phyloP scores from a whole-genome alignment of 1,139 yeast genomes.

The Geotrichum europaeum region DNA sequence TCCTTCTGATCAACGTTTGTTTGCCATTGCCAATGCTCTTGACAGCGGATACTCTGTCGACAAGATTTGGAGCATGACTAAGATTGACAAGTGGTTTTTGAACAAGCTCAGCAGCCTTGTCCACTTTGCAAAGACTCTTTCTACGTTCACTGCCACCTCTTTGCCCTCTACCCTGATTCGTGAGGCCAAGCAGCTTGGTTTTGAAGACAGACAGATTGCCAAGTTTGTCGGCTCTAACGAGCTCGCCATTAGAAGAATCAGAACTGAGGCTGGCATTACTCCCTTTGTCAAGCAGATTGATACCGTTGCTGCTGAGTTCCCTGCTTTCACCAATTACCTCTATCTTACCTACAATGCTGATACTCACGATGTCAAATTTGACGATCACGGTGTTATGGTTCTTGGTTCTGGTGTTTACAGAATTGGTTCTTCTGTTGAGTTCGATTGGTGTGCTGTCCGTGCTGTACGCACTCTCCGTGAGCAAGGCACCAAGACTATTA shows the following conservation, averaged over 20 bases:
- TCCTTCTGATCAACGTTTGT: constrained; percentile 93
- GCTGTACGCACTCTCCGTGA: constrained; percentile 92
- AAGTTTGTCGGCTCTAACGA: constrained; percentile 63
- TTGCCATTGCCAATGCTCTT: constrained; percentile 92
- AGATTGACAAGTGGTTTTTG: constrained; percentile 94
- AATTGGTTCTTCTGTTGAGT: constrained; percentile 97
- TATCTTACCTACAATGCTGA: constrained; percentile 95
- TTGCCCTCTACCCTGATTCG: constrained; percentile 57
- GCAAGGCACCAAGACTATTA: constrained; percentile 81
- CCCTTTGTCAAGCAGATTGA: constrained; percentile 97
- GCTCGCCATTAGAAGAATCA: constrained; percentile 58
- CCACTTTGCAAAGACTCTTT: constrained; percentile 58
- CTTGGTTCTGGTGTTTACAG: constrained; percentile 98
- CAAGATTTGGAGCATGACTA: constrained; percentile 79
- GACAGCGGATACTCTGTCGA: constrained; percentile 84
- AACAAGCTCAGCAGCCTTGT: constrained; percentile 74
- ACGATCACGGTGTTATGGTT: constrained; percentile 89
- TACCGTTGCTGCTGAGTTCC: constrained; percentile 97
- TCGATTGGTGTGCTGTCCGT: constrained; percentile 99
- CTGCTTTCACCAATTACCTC: constrained; percentile 91
- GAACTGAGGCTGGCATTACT: constrained; percentile 48
- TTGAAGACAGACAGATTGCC: constrained; percentile 91
- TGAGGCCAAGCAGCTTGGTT: constrained; percentile 92
- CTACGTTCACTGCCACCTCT: constrained; percentile 51
- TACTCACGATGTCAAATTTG: constrained; percentile 72